These are phyloP conservation scores for Rubroshorea leprosula DNA, from an alignment of 345 rosid genomes.

Conservation along the genomic window DNA sequence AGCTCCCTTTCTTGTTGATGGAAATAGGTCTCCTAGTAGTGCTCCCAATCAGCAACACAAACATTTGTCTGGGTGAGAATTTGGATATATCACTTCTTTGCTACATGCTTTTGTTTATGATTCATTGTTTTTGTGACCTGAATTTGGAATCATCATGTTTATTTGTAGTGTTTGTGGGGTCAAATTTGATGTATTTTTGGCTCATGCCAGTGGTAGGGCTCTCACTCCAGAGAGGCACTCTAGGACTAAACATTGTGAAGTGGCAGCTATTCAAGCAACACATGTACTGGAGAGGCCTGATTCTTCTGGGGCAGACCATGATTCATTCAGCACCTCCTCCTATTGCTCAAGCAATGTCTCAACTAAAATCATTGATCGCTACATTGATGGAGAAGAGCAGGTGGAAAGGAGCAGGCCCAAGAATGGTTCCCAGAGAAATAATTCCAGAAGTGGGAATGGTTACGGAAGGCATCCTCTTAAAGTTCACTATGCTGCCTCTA, in stretches of 20 bases:
- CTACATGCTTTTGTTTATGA: not conserved
- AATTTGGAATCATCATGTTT: not conserved
- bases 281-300: slow-evolving; percentile 28
- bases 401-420: slow-evolving; percentile 47
- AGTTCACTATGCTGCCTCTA: slow-evolving; percentile 50
- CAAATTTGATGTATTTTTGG: slow-evolving; percentile 7
- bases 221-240: slow-evolving; percentile 50
- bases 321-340: slow-evolving; percentile 69
- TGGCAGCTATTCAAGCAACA: slow-evolving; percentile 21
- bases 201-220: slow-evolving; percentile 30
- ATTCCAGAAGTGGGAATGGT: slow-evolving; percentile 32
- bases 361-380: slow-evolving; percentile 76
- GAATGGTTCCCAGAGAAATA: slow-evolving; percentile 33
- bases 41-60: slow-evolving; percentile 27
- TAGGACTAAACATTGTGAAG: slow-evolving; percentile 44
- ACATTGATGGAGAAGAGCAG: slow-evolving; percentile 90
- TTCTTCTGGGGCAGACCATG: slow-evolving; percentile 32
- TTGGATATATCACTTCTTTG: slow-evolving; percentile 9
- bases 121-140: slow-evolving; percentile 6
- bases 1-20: slow-evolving; percentile 53
- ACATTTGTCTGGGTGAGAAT: slow-evolving; percentile 46
- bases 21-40: slow-evolving; percentile 34
- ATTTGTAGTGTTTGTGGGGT: slow-evolving; percentile 1
- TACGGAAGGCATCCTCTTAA: slow-evolving; percentile 61
- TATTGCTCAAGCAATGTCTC: slow-evolving; percentile 66